A percentile compares a stretch with the other conserved stretches of the same genome.
Conservation (phyloP, 169 alveolate genomes). For the Amoebophrya sp. region DNA sequence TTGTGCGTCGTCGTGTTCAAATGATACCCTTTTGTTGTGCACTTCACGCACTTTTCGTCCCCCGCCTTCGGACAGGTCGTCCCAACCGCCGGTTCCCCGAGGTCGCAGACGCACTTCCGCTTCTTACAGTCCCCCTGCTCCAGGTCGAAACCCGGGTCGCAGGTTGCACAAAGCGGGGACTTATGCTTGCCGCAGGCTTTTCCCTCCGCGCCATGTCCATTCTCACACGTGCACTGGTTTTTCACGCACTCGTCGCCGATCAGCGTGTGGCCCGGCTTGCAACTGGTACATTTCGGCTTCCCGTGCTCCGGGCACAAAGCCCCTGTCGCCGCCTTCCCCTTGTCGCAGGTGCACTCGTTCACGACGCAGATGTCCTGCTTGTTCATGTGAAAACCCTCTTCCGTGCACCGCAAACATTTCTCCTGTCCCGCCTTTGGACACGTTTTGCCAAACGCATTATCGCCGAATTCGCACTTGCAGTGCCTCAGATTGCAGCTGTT, state of each 20-base stretch:
- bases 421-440: not conserved
- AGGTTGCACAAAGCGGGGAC: not conserved
- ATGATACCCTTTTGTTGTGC: not conserved
- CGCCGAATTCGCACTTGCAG: not conserved
- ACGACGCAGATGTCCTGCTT: not conserved
- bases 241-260: not conserved
- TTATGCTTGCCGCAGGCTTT: not conserved
- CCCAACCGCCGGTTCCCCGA: not conserved
- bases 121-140: not conserved
- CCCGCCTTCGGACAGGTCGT: not conserved
- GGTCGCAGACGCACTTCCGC: not conserved
- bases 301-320: not conserved
- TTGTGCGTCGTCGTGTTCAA: not conserved
- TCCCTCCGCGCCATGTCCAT: not conserved
- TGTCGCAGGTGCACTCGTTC: not conserved
- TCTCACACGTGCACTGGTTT: not conserved
- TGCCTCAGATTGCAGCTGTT: not conserved
- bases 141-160: not conserved
- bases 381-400: not conserved
- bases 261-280: not conserved
- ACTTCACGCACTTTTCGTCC: not conserved
- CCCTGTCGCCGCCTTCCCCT: not conserved
- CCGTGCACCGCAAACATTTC: not conserved
- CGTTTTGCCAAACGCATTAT: not conserved
- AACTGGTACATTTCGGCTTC: not conserved